phyloP scores from a whole-genome alignment of 768 basidiomycete genomes.

The Lenzites betulinus region DNA sequence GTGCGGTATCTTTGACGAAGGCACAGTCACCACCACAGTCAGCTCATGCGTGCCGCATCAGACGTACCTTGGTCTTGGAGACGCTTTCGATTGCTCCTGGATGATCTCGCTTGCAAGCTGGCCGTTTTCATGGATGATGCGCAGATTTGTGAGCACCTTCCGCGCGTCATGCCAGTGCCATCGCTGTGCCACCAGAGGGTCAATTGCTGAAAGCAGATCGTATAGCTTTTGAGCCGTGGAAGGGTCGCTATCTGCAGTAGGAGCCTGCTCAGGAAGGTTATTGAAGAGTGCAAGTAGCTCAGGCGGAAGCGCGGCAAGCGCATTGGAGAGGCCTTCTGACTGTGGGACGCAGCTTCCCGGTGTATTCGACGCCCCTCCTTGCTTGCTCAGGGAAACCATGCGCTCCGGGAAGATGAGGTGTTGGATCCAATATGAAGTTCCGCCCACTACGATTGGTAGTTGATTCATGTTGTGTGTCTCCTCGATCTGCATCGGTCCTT shows the following conservation, averaged over 20 bases:
- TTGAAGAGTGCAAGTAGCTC: conserved; percentile 53
- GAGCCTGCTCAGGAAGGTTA: conserved; percentile 59
- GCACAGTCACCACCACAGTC: neutral
- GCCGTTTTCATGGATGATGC: conserved; percentile 73
- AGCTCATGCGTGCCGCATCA: too few species aligned
- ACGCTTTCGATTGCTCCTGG: conserved; percentile 54
- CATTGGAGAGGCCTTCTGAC: conserved; percentile 37
- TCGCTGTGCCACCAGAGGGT: conserved; percentile 69
- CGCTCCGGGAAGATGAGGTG: conserved; percentile 90
- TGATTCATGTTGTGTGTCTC: conserved; percentile 63
- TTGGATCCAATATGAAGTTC: conserved; percentile 97
- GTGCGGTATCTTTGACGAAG: conserved; percentile 66
- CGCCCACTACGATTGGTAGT: conserved; percentile 91
- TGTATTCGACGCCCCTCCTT: neutral
- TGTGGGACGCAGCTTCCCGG: neutral
- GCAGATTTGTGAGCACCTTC: conserved; percentile 81
- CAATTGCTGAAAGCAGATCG: conserved; percentile 64
- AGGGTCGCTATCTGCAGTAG: conserved; percentile 56
- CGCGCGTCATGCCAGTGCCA: conserved; percentile 98
- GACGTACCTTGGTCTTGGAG: conserved; percentile 52
- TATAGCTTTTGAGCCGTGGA: conserved; percentile 65
- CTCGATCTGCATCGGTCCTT: conserved; percentile 55
- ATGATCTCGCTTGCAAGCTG: conserved; percentile 68
- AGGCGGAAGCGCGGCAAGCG: conserved; percentile 47
- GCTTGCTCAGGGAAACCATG: conserved; percentile 40